Evolutionary conservation across 2,329 filamentous ascomycete genomes (phyloP).

Genomic region (Pseudogymnoascus sp.): DNA sequence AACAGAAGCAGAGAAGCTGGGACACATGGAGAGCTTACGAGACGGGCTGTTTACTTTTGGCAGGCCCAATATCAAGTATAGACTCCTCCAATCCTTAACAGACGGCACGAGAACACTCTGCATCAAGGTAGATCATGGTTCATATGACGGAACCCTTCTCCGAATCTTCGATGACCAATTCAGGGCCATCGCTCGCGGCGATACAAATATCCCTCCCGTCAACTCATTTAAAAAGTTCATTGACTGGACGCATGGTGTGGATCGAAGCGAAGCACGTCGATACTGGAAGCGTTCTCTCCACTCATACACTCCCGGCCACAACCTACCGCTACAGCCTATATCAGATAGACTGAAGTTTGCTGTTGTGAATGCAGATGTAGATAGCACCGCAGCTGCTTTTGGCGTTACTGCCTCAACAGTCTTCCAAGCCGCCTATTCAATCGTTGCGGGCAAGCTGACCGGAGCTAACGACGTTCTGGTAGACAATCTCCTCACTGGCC

Average conservation of each 20-base stretch:
- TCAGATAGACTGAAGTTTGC: constrained; percentile 1
- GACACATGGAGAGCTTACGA: constrained; percentile 23
- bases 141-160: constrained; percentile 32
- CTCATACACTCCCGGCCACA: constrained; percentile 10
- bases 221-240: constrained; percentile 26
- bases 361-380: constrained; percentile 18
- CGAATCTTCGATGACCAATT: constrained; percentile 32
- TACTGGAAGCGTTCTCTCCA: constrained; percentile 20
- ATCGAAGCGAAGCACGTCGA: constrained; percentile 18
- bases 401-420: constrained; percentile 30
- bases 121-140: constrained; percentile 30
- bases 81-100: constrained; percentile 21
- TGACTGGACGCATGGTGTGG: constrained; percentile 17
- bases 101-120: constrained; percentile 24
- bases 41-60: constrained; percentile 27
- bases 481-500: constrained; percentile 33
- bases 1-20: constrained; percentile 21
- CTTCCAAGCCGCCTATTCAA: constrained; percentile 30
- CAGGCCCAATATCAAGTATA: constrained; percentile 30
- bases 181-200: constrained; percentile 20
- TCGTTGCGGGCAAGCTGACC: constrained; percentile 25
- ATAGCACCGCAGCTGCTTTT: constrained; percentile 18
- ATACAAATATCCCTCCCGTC: constrained; percentile 13
- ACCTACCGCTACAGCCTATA: background rate
- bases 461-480: constrained; percentile 23